Percentiles rank a stretch among this genome's conserved stretches.
phyloP scores from a whole-genome alignment of 495 filamentous ascomycete genomes.

The Oidiodendron maius region DNA sequence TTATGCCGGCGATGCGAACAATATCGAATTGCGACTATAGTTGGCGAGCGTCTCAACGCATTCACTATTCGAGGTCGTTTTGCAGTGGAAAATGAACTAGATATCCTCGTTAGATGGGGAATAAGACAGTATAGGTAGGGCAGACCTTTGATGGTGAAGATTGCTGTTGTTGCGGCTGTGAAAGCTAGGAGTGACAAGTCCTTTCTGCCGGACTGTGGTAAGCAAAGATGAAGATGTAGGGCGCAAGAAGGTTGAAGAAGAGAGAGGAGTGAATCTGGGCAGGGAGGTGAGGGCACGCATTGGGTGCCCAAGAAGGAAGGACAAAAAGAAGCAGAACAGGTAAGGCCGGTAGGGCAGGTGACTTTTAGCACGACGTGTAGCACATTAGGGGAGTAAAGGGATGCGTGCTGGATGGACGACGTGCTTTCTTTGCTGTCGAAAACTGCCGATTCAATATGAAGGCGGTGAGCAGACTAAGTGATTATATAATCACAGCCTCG shows the following conservation, averaged over 20 bases:
- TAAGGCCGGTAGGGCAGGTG: slow-evolving; percentile 15
- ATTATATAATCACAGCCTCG: too few relatives aligned
- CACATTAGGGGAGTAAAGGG: neutral
- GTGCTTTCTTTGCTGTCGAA: neutral
- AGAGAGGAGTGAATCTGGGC: slow-evolving; percentile 19
- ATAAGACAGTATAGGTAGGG: too few relatives aligned
- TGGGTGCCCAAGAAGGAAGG: slow-evolving; percentile 9
- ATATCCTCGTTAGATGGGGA: neutral
- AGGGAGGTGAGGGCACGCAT: slow-evolving; percentile 20
- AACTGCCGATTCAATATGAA: neutral
- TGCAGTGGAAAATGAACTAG: slow-evolving; percentile 5
- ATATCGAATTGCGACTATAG: slow-evolving; percentile 28
- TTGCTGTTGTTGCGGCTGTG: neutral
- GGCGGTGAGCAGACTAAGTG: neutral
- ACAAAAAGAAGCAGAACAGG: slow-evolving; percentile 1
- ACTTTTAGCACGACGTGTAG: neutral
- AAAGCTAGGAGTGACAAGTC: neutral
- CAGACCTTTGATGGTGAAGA: neutral
- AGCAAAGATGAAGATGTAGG: slow-evolving; percentile 12
- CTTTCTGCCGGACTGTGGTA: neutral
- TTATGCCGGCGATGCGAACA: slow-evolving; percentile 49
- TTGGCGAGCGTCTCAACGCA: slow-evolving; percentile 9
- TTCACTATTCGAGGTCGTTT: slow-evolving; percentile 9
- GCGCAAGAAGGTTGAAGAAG: slow-evolving; percentile 11
- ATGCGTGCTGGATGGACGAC: slow-evolving; percentile 1